phyloP scores from a whole-genome alignment of 768 basidiomycete genomes.

The Pisolithus tinctorius region DNA sequence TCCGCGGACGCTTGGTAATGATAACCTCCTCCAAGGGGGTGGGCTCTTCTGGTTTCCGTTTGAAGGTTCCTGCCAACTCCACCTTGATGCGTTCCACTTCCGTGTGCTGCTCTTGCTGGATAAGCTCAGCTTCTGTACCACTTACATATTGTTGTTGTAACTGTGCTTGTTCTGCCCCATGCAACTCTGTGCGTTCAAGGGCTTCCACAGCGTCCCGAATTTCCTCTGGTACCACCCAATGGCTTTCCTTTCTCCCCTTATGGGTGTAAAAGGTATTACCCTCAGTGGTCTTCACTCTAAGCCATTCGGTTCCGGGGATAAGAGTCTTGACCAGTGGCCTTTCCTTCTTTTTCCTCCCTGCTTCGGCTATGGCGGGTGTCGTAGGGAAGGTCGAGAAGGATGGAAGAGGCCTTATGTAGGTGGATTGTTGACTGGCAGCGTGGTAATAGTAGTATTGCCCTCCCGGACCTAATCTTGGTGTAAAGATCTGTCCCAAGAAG shows the following conservation, averaged over 20 bases:
- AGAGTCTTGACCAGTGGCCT: slow-evolving; percentile 78
- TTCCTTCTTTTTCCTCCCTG: slow-evolving; percentile 66
- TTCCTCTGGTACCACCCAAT: slow-evolving; percentile 88
- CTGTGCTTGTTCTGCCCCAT: slow-evolving; percentile 14
- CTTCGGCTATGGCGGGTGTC: slow-evolving; percentile 16
- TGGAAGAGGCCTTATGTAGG: slow-evolving; percentile 75
- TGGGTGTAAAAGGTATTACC: slow-evolving; percentile 92
- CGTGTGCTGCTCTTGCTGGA: slow-evolving; percentile 23
- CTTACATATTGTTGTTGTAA: slow-evolving; percentile 22
- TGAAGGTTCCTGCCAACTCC: slow-evolving; percentile 42
- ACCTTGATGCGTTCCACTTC: slow-evolving; percentile 41
- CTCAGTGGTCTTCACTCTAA: slow-evolving; percentile 81
- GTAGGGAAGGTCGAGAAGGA: slow-evolving; percentile 35
- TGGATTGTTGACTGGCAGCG: slow-evolving; percentile 72
- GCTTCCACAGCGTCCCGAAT: slow-evolving; percentile 63
- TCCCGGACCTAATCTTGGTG: slow-evolving; percentile 48
- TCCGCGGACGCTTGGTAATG: slow-evolving; percentile 51
- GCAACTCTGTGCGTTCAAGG: slow-evolving; percentile 43
- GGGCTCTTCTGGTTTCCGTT: slow-evolving; percentile 57
- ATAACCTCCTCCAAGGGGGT: slow-evolving; percentile 49
- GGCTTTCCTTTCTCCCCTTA: slow-evolving; percentile 71
- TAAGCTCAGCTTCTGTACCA: slow-evolving; percentile 26
- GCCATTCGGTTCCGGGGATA: slow-evolving; percentile 86
- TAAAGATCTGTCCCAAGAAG: slow-evolving; percentile 1
- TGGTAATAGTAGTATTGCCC: slow-evolving; percentile 86